Percentiles rank a stretch among this genome's conserved stretches.
These are phyloP conservation scores for Psilocybe cubensis DNA, from an alignment of 768 basidiomycete species.

Conservation along the genomic window DNA sequence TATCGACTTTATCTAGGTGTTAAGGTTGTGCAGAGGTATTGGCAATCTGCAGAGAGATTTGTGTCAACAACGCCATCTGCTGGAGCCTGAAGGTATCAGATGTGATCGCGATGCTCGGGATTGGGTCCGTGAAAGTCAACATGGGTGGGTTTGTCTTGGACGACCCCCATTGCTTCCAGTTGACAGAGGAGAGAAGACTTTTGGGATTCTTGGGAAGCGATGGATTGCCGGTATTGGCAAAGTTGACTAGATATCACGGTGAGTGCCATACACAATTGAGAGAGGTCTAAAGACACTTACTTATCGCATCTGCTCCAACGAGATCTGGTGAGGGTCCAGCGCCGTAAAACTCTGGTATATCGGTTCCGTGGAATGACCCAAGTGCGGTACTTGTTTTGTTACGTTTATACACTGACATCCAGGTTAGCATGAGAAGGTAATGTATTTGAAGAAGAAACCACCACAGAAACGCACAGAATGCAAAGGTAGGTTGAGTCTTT, in stretches of 20 bases:
- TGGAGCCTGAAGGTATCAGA: constrained; percentile 20
- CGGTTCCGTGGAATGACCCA: constrained; percentile 23
- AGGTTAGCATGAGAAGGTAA: neutral
- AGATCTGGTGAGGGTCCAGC: constrained; percentile 12
- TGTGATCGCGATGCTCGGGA: constrained; percentile 18
- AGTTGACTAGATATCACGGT: constrained; percentile 15
- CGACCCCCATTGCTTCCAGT: constrained; percentile 21
- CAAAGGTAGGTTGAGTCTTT: constrained; percentile 13
- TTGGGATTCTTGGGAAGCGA: constrained; percentile 14
- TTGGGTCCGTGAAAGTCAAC: constrained; percentile 22
- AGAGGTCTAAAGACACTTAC: constrained; percentile 5
- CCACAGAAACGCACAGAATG: constrained; percentile 6
- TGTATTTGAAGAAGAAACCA: neutral
- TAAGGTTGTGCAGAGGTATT: no score
- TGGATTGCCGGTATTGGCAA: constrained; percentile 15
- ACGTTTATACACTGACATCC: constrained; percentile 34
- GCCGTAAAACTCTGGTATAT: constrained; percentile 22
- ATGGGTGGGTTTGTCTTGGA: constrained; percentile 19
- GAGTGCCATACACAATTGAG: neutral
- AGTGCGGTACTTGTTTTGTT: constrained; percentile 27
- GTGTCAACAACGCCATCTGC: constrained; percentile 18
- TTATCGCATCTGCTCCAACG: constrained; percentile 21
- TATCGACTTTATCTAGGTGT: no score
- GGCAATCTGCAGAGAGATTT: constrained; percentile 1
- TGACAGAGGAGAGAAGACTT: constrained; percentile 19